Base-by-base conservation (phyloP, 495 filamentous ascomycete species). In the Aspergillus heteromorphus region DNA sequence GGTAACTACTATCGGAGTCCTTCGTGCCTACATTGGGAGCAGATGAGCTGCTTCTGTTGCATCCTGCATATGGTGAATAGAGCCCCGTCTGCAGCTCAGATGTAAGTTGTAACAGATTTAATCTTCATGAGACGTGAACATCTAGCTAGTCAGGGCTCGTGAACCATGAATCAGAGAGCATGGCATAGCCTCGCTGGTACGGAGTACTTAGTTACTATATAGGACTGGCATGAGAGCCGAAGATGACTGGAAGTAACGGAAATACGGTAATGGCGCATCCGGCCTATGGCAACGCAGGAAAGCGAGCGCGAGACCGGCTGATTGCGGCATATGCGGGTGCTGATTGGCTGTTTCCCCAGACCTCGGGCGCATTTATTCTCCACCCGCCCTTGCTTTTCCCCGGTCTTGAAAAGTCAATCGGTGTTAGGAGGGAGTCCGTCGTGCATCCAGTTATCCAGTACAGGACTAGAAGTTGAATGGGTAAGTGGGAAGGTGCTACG, bases 291-390 rank as follows among this genome's bases (percentile, higher is more conserved):
- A 8, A 29, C 17, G 21, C 43, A 2, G 16, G 11, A 9, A n/a
- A 9, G 11, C 11, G 31, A 13, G 10, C 3, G n/a, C 34, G 23
- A 27, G 43, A 1, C 43, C n/a, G n/a, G n/a, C 23, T 6, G 13
- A n/a, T 29, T 4, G 11, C 13, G 21, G 13, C 11, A 38, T 9
- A n/a, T 1, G 6, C 11, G 19, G 23, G 14, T 47, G 43, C 21
- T 55, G 16, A 59, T 59, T 59, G 57, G 57, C 42, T 25, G 10
- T 17, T 36, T 34, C 47, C 34, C 48, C 51, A 29, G 48, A 52
- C 19, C 48, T 54, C 48, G 43, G 43, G 43, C 56, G 40, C 40
- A 27, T 42, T 19, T 9, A 4, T 21, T 18, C 25, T 20, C 38
- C 55, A 49, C 25, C 21, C 16, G 21, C 21, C 43, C 29, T 47